Evolutionary conservation across 2,329 filamentous ascomycete genomes (phyloP).

Genomic region (Lecanicillium sp.): DNA sequence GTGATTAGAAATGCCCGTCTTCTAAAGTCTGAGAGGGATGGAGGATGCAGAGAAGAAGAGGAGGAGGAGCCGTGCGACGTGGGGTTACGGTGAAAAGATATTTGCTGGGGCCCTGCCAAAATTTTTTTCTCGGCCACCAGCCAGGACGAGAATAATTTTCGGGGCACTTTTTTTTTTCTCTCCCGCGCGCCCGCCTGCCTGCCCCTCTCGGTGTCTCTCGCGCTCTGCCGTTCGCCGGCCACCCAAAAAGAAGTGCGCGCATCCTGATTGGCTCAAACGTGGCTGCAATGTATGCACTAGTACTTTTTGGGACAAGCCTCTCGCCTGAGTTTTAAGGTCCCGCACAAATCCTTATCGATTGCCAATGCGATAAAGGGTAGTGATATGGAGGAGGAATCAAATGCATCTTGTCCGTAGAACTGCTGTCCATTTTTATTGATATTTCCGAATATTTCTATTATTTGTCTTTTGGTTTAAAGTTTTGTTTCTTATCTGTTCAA

Average conservation of each 20-base stretch:
- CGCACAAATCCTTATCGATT: constrained; percentile 8
- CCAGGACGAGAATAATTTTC: constrained; percentile 19
- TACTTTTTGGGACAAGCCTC: constrained; percentile 10
- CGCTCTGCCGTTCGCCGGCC: neutral
- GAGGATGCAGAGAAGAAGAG: constrained; percentile 15
- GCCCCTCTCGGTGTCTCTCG: neutral
- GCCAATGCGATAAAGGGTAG: too few relatives aligned
- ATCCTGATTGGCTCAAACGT: neutral
- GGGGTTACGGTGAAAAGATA: constrained; percentile 29
- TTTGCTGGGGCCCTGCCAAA: constrained; percentile 22
- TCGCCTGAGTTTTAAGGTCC: constrained; percentile 17
- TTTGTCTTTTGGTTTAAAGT: too few relatives aligned
- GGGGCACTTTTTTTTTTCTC: constrained; percentile 24
- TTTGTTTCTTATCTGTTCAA: too few relatives aligned
- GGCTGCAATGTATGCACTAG: constrained; percentile 11
- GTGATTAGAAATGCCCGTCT: constrained; percentile 12
- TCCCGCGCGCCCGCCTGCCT: neutral
- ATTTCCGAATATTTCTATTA: too few relatives aligned
- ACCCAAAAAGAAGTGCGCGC: neutral
- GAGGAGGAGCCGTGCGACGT: constrained; percentile 18
- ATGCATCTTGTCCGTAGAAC: too few relatives aligned
- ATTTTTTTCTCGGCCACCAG: constrained; percentile 22
- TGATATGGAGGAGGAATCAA: too few relatives aligned
- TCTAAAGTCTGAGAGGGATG: constrained; percentile 19
- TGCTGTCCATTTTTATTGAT: too few relatives aligned